Evolutionary conservation across 208 protist species (phyloP).

Genomic region (Leishmania gerbilli): DNA sequence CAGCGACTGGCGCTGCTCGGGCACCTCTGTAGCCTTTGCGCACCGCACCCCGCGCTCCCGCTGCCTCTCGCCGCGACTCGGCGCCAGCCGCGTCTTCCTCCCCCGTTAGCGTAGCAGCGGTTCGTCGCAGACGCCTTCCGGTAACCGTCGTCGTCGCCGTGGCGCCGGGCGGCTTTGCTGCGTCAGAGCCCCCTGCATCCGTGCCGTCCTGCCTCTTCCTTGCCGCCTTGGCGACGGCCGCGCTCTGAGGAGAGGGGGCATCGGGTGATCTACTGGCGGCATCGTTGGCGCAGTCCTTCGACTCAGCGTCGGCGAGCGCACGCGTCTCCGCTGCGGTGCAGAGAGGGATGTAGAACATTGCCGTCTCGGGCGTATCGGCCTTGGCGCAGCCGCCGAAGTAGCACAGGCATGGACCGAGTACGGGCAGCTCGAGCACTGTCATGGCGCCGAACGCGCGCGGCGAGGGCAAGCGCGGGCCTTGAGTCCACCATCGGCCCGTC

Average conservation of each 20-base stretch:
- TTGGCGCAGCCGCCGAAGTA: constrained; percentile 56
- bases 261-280: not conserved
- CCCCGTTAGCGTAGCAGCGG: not conserved
- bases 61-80: not conserved
- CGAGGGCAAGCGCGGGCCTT: constrained; percentile 36
- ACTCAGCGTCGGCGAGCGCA: not conserved
- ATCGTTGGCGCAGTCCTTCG: not conserved
- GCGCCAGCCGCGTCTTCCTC: not conserved
- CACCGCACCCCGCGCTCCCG: not conserved
- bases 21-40: not conserved
- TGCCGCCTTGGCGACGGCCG: not conserved
- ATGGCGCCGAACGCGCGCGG: constrained; percentile 46
- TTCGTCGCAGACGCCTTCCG: not conserved
- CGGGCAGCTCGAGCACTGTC: constrained; percentile 35
- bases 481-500: constrained; percentile 31
- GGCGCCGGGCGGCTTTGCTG: not conserved
- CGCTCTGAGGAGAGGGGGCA: not conserved
- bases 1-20: not conserved
- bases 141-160: not conserved
- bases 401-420: constrained; percentile 39
- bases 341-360: constrained; percentile 58
- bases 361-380: constrained; percentile 43
- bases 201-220: not conserved
- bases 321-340: constrained; percentile 4
- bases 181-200: not conserved